Percentiles rank a stretch among this genome's conserved stretches.
These are phyloP conservation scores for Yamadazyma epiphylla DNA, from an alignment of 1,139 yeast genomes.

Conservation along the genomic window DNA sequence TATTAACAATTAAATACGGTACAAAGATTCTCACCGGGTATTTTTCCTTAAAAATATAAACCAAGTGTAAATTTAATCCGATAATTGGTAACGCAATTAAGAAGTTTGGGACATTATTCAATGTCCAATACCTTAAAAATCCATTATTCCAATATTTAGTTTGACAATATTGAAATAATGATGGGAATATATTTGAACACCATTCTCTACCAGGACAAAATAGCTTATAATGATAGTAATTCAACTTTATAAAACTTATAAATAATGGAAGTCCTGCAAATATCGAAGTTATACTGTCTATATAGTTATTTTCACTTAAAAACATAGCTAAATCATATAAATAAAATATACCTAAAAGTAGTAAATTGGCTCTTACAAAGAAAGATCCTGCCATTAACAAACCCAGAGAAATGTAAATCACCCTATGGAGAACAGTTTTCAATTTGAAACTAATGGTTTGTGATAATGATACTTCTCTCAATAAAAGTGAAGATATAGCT, in stretches of 20 bases:
- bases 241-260: slow-evolving; percentile 40
- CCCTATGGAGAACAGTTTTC: too few relatives aligned
- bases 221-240: slow-evolving; percentile 47
- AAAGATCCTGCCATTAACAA: slow-evolving; percentile 53
- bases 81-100: slow-evolving; percentile 71
- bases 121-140: slow-evolving; percentile 76
- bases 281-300: slow-evolving; percentile 14
- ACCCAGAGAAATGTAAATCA: slow-evolving; percentile 51
- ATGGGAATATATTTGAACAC: slow-evolving; percentile 60
- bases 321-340: slow-evolving; percentile 49
- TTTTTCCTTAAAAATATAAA: slow-evolving; percentile 29
- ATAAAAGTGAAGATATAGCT: slow-evolving; percentile 54
- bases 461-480: slow-evolving; percentile 41
- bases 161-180: slow-evolving; percentile 76
- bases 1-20: slow-evolving; percentile 34
- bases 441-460: slow-evolving; percentile 12
- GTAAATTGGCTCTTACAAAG: slow-evolving; percentile 70
- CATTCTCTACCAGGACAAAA: slow-evolving; percentile 78
- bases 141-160: slow-evolving; percentile 82
- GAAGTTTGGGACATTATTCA: slow-evolving; percentile 79
- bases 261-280: slow-evolving; percentile 56
- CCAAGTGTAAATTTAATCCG: slow-evolving; percentile 26
- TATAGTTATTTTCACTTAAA: slow-evolving; percentile 2
- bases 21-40: slow-evolving; percentile 32
- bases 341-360: slow-evolving; percentile 67